Base-by-base conservation (phyloP, 805 yeast genomes). In the Myxozyma neotropica region DNA sequence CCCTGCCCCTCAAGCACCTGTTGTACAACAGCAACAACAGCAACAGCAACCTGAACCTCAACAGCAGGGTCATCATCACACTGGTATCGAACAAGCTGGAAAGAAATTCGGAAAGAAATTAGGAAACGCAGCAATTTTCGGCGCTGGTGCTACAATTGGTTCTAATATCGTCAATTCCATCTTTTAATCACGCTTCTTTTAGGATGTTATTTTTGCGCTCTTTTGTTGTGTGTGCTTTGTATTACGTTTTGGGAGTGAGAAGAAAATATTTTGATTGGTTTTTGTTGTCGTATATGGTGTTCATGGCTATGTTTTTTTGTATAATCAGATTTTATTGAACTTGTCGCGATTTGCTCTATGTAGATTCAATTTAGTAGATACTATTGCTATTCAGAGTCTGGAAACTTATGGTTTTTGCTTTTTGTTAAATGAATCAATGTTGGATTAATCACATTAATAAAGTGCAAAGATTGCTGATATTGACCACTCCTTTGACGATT, bases 141-240 rank as follows among this genome's bases (percentile, higher is more conserved):
- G 97, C 74, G 97, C 96, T 8, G 98, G 98, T 78, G 96, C 97
- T 40, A 86, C 96, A 1, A 78, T 92, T 55, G 98, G 98, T 70
- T 81, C 89, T 46, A 90, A 88, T 69, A 68, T 93, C 53, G 89
- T 92, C 42, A 84, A 87, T 69, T 80, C 88, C 44, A 86, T 89
- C 60, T 84, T 87, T 67, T 84, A 74, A 42, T 12, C 10, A 2
- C 21, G n/a, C 21, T 38, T 15, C 23, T 8, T 38, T n/a, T 15
- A 19, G 10, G 17, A n/a, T 13, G 17, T 38, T 15, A 8, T 2
- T 38, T 38, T 38, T 38, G 21, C 17, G 17, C n/a, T 38, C 21
- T 38, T n/a, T n/a, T n/a, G 43, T 38, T 13, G 43, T 17, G 33
- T 29, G 10, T 29, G 10, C 10, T 29, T 29, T 10, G 10, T n/a